These are phyloP conservation scores for Pugionium dolabratum DNA, from an alignment of 345 rosid genomes.

Conservation along the genomic window DNA sequence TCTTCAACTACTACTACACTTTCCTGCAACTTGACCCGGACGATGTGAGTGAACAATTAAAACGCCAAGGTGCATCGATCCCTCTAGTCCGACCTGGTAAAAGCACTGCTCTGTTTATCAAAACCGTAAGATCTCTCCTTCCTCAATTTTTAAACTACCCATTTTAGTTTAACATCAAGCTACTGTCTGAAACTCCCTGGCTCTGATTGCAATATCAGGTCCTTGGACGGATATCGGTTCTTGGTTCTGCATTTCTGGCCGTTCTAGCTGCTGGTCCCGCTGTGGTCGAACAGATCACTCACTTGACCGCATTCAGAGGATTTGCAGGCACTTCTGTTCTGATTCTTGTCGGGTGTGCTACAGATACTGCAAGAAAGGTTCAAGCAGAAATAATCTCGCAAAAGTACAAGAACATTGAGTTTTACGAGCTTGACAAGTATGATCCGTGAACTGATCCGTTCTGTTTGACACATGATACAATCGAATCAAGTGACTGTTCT, in stretches of 20 bases:
- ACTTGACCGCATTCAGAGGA: constrained; percentile 96
- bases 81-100: constrained; percentile 94
- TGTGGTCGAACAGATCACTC: constrained; percentile 77
- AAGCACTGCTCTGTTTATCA: constrained; percentile 84
- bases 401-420: constrained; percentile 92
- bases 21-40: constrained; percentile 97
- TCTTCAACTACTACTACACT: constrained; percentile 98
- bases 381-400: constrained; percentile 95
- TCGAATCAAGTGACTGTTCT: constrained; percentile 4
- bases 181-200: neutral
- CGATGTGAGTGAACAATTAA: constrained; percentile 96
- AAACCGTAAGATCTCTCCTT: constrained; percentile 58
- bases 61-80: constrained; percentile 96
- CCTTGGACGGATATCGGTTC: constrained; percentile 90
- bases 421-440: constrained; percentile 67
- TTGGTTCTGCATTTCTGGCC: constrained; percentile 85
- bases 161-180: constrained; percentile 2
- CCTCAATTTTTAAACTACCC: neutral
- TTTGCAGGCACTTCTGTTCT: constrained; percentile 98
- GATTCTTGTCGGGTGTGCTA: constrained; percentile 98
- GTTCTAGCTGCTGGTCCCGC: constrained; percentile 98
- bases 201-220: constrained; percentile 51
- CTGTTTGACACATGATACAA: neutral
- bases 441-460: constrained; percentile 26
- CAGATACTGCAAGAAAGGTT: constrained; percentile 95